phyloP scores from a whole-genome alignment of 176 grass and related monocot species.

The Areca catechu region DNA sequence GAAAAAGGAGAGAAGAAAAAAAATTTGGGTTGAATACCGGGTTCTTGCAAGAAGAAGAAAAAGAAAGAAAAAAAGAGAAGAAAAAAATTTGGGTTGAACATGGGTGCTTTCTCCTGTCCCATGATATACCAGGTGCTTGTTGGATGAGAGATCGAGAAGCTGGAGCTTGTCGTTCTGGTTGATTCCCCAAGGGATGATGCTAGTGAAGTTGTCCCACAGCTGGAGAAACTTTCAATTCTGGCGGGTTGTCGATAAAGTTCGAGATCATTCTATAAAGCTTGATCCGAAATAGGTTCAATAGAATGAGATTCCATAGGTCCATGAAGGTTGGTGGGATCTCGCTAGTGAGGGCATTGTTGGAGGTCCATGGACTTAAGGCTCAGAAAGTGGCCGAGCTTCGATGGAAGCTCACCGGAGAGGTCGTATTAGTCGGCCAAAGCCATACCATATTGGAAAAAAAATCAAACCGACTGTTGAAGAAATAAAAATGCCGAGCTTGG shows the following conservation, averaged over 20 bases:
- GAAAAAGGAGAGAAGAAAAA: no score
- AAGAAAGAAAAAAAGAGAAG: no score
- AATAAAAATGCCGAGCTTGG: no score
- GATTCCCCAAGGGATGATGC: conserved; percentile 44
- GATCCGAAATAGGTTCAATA: conserved; percentile 83
- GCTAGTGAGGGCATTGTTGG: conserved; percentile 66
- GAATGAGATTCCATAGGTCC: conserved; percentile 58
- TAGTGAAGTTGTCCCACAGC: conserved; percentile 93
- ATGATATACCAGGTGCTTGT: no score
- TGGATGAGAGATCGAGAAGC: conserved; percentile 78
- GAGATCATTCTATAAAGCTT: conserved; percentile 61
- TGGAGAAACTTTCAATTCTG: conserved; percentile 87
- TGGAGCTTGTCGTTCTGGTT: conserved; percentile 38
- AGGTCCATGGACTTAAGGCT: conserved; percentile 83
- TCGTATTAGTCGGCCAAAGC: no score
- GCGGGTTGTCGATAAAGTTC: conserved; percentile 50
- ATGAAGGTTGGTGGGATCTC: conserved; percentile 66
- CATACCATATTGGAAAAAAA: no score
- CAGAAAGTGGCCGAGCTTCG: conserved; percentile 45
- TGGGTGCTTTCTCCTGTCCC: no score
- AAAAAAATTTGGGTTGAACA: no score
- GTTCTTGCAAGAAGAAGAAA: no score
- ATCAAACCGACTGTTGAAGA: no score
- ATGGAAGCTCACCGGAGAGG: conserved; percentile 36
- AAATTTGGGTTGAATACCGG: no score